These are phyloP conservation scores for Aegle marmelos DNA, from an alignment of 345 rosid genomes.

Conservation along the genomic window DNA sequence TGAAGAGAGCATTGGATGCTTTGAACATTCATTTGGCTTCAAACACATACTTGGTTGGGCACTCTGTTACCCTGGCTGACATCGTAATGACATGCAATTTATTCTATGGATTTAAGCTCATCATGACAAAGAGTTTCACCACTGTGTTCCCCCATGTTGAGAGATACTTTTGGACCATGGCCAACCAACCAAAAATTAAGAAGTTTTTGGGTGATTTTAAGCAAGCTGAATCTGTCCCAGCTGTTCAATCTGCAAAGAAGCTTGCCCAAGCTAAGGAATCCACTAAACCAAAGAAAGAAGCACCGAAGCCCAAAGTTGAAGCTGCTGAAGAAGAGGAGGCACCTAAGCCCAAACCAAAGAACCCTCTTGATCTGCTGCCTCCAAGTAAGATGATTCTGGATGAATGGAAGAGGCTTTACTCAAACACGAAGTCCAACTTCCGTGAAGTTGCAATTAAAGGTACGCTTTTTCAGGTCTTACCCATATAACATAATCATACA, in stretches of 20 bases:
- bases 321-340: constrained; percentile 57
- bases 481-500: too few species aligned
- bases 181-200: constrained; percentile 85
- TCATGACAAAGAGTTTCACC: constrained; percentile 80
- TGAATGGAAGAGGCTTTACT: constrained; percentile 99
- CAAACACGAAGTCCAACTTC: constrained; percentile 93
- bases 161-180: constrained; percentile 96
- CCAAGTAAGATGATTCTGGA: constrained; percentile 92
- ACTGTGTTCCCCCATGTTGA: constrained; percentile 93
- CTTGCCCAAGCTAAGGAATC: constrained; percentile 57
- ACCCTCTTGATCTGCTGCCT: constrained; percentile 89
- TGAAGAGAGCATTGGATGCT: constrained; percentile 82
- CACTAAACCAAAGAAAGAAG: constrained; percentile 68
- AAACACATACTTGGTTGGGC: constrained; percentile 88
- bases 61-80: constrained; percentile 86
- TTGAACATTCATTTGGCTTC: constrained; percentile 69
- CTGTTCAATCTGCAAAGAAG: constrained; percentile 57
- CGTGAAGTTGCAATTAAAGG: constrained; percentile 97
- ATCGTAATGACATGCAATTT: constrained; percentile 76
- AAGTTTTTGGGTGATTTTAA: constrained; percentile 80
- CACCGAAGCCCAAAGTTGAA: constrained; percentile 26
- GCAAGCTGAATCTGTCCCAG: constrained; percentile 66
- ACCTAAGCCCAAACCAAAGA: constrained; percentile 84
- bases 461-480: neutral
- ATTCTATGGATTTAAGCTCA: constrained; percentile 37